These are phyloP conservation scores for Candida nitratophila DNA, from an alignment of 805 yeast species.

Conservation along the genomic window DNA sequence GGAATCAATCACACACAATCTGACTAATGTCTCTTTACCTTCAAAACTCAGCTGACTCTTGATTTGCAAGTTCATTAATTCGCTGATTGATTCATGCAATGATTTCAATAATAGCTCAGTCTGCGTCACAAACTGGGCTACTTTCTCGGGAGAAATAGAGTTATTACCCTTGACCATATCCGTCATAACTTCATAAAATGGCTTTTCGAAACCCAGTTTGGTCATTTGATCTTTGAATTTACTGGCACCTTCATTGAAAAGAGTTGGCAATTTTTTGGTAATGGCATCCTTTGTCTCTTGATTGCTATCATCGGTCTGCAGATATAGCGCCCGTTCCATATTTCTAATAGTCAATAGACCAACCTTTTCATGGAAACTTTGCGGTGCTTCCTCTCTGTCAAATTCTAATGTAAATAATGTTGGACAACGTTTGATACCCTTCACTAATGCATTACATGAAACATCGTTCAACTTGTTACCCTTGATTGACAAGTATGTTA, in stretches of 20 bases:
- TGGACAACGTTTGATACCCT: slow-evolving; percentile 59
- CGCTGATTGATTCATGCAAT: slow-evolving; percentile 44
- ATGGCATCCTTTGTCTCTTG: background rate
- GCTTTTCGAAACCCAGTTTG: background rate
- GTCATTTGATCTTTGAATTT: background rate
- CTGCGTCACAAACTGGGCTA: slow-evolving; percentile 28
- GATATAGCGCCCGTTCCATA: slow-evolving; percentile 53
- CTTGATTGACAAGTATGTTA: slow-evolving; percentile 61
- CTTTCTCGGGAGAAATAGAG: slow-evolving; percentile 9
- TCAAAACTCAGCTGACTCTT: slow-evolving; percentile 49
- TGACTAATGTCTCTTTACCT: slow-evolving; percentile 69
- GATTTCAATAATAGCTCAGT: slow-evolving; percentile 32
- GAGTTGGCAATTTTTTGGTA: slow-evolving; percentile 1
- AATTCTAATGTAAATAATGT: slow-evolving; percentile 64
- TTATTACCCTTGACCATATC: background rate
- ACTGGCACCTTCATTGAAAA: background rate
- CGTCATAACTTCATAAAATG: background rate
- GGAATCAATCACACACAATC: slow-evolving; percentile 63
- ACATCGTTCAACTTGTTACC: slow-evolving; percentile 59
- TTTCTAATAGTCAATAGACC: slow-evolving; percentile 79
- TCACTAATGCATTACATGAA: slow-evolving; percentile 58
- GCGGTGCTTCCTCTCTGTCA: slow-evolving; percentile 56
- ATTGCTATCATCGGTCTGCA: slow-evolving; percentile 30
- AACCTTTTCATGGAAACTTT: slow-evolving; percentile 57
- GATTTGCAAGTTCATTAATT: slow-evolving; percentile 50